Base-by-base conservation (phyloP, 2,329 filamentous ascomycete genomes). In the Paraphaeosphaeria minitans region DNA sequence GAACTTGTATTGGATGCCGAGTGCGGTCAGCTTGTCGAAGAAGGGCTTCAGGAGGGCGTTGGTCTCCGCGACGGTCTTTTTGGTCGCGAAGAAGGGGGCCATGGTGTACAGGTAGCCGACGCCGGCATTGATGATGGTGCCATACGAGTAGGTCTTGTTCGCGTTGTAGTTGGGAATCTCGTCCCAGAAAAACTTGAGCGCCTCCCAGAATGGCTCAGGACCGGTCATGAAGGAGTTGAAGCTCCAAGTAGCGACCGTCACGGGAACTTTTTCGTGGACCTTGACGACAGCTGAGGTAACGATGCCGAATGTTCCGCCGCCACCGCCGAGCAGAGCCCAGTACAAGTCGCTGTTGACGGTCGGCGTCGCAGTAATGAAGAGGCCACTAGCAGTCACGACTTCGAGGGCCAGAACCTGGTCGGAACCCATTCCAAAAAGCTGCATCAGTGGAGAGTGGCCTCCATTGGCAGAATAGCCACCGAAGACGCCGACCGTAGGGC, bases 401-500 rank as follows among this genome's bases (percentile, higher is more conserved):
- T 80, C 73, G 33, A 74, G 76, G 46, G 72, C 70, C 5, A 75
- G 61, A 14, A 79, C 69, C 42, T 75, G 75, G 52, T 80, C 72
- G 9, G 71, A 57, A 1, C 67, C 72, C n/a, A 74, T 59, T 29
- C 74, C 74, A 60, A 81, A 82, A 39, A 81, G 68, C 54, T 78
- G 77, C 49, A 80, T 81, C 35, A 87, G 65, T 2, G 83, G 83
- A 13, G 79, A 81, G 69, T 87, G 83, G 0, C 85, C 85, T 27
- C 83, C 85, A 2, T 82, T 83, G 1, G 69, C 65, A 22, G 72
- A 66, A 62, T 75, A 80, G 12, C 78, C 72, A 42, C 73, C 73
- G n/a, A 57, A 77, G 62, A 84, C 73, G n/a, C 84, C 84, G 10
- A 87, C 83, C 1, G 79, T 82, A 48, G 73, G 63, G 69, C 83